Conservation (phyloP, 2,329 filamentous ascomycete species). For the Talaromyces verruculosus region DNA sequence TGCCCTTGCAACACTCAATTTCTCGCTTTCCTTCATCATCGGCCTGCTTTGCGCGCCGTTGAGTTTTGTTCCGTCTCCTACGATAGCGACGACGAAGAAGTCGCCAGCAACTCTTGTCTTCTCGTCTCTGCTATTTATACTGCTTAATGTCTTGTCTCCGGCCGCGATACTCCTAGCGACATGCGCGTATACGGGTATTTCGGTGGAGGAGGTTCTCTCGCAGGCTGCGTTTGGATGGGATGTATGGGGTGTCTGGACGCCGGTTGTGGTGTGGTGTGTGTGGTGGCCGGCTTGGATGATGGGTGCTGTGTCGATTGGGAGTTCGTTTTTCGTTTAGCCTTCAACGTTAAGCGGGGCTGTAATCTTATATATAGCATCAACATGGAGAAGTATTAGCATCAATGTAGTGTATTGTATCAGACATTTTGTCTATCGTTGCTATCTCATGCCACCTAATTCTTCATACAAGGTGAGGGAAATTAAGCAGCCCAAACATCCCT, state of each 20-base stretch:
- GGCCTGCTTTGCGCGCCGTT: conserved; percentile 77
- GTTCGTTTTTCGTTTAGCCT: conserved; percentile 32
- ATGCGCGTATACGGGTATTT: conserved; percentile 50
- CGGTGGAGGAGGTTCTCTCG: conserved; percentile 61
- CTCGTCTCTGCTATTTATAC: conserved; percentile 41
- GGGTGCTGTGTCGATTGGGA: conserved; percentile 44
- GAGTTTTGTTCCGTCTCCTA: conserved; percentile 60
- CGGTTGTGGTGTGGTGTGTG: conserved; percentile 86
- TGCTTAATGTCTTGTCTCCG: conserved; percentile 64
- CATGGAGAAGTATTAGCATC: not conserved
- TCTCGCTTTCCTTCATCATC: conserved; percentile 82
- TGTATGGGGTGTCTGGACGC: conserved; percentile 85
- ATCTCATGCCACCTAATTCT: not conserved
- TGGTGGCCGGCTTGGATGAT: conserved; percentile 93
- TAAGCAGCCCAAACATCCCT: conserved; percentile 93
- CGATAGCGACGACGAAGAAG: not conserved
- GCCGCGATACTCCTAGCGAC: conserved; percentile 54
- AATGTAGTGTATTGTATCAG: conserved; percentile 3
- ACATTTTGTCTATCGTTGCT: not conserved
- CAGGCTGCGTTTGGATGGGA: conserved; percentile 84
- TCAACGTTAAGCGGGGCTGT: not conserved
- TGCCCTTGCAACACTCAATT: conserved; percentile 91
- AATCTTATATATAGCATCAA: not conserved
- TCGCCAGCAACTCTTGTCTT: not conserved
- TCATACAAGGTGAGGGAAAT: not conserved